Conservation (phyloP, 805 yeast species). For the Debaryomyces castellii region DNA sequence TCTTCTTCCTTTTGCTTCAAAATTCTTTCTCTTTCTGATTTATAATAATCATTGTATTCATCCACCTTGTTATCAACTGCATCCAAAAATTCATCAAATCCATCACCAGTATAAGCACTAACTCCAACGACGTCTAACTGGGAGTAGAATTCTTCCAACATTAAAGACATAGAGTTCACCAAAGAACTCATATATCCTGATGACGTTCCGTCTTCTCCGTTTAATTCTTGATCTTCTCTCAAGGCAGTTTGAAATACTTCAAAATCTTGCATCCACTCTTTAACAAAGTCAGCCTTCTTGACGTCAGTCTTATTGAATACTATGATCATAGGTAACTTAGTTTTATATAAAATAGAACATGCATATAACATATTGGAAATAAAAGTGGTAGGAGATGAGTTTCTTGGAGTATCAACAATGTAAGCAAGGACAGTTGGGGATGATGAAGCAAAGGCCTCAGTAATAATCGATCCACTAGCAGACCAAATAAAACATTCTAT, state of each 20-base stretch:
- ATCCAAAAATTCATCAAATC: slow-evolving; percentile 86
- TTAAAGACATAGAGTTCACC: slow-evolving; percentile 91
- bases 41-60: slow-evolving; percentile 82
- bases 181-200: slow-evolving; percentile 94
- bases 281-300: slow-evolving; percentile 79
- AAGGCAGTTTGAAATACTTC: slow-evolving; percentile 85
- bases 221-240: slow-evolving; percentile 62
- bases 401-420: slow-evolving; percentile 94
- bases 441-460: slow-evolving; percentile 94
- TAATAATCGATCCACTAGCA: slow-evolving; percentile 94
- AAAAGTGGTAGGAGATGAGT: slow-evolving; percentile 91
- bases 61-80: slow-evolving; percentile 84
- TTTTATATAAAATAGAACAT: slow-evolving; percentile 92
- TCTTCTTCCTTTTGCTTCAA: slow-evolving; percentile 72
- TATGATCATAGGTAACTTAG: slow-evolving; percentile 93
- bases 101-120: slow-evolving; percentile 89
- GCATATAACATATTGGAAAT: slow-evolving; percentile 99
- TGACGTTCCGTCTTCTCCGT: slow-evolving; percentile 56
- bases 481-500: slow-evolving; percentile 98
- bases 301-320: slow-evolving; percentile 96
- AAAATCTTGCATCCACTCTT: slow-evolving; percentile 97
- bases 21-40: slow-evolving; percentile 82
- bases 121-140: slow-evolving; percentile 91
- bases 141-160: slow-evolving; percentile 94
- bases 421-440: slow-evolving; percentile 96